These are phyloP conservation scores for Alternaria arborescens DNA, from an alignment of 2,329 filamentous ascomycete genomes.

Conservation along the genomic window DNA sequence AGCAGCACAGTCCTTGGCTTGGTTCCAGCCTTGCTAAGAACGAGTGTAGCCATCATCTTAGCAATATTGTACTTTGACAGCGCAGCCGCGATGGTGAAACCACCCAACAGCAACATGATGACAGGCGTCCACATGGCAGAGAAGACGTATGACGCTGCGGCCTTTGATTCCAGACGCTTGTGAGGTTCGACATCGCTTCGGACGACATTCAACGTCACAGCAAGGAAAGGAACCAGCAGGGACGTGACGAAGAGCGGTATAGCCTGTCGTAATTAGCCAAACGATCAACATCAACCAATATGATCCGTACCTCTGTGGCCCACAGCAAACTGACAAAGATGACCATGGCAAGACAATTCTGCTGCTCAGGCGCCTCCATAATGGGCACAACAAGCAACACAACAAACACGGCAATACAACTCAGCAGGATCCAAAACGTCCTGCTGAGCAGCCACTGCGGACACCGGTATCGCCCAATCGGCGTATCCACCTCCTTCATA, in stretches of 20 bases:
- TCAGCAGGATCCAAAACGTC: constrained; percentile 78
- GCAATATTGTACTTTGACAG: constrained; percentile 98
- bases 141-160: constrained; percentile 85
- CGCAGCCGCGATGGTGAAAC: constrained; percentile 94
- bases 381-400: constrained; percentile 79
- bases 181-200: constrained; percentile 76
- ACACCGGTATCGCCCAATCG: constrained; percentile 76
- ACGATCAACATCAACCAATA: no score
- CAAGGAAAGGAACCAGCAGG: constrained; percentile 89
- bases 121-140: constrained; percentile 99
- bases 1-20: constrained; percentile 86
- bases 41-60: constrained; percentile 94
- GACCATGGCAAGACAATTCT: constrained; percentile 93
- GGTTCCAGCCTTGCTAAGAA: constrained; percentile 95
- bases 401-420: constrained; percentile 76
- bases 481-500: constrained; percentile 77
- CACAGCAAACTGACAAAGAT: constrained; percentile 93
- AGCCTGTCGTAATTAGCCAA: constrained; percentile 63
- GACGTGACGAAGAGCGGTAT: constrained; percentile 98
- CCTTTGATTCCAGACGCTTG: constrained; percentile 76
- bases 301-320: constrained; percentile 80
- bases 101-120: constrained; percentile 96
- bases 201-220: constrained; percentile 85
- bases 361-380: constrained; percentile 86
- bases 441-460: constrained; percentile 86